Evolutionary conservation across 2,329 filamentous ascomycete species (phyloP), one percentile per base, ranked within the genome.

Genomic region (Neocucurbitaria cava): DNA sequence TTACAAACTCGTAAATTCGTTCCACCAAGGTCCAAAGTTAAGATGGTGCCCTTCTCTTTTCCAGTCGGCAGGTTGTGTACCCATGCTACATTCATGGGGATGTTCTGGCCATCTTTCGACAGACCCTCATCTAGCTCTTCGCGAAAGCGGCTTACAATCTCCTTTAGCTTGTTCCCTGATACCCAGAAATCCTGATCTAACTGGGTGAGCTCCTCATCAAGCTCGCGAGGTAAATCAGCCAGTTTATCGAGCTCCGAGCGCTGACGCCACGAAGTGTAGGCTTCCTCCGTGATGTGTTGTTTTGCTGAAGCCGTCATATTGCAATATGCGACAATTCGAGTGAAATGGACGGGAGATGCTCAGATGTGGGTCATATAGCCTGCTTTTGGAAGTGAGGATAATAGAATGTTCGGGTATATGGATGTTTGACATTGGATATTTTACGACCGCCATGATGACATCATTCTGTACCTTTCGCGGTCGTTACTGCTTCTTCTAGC

Each of bases 41-140:
- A 82, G 76, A 88, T 96, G 13, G 89, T 95, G 57, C 94, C 94
- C 8, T 87, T 90, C 77, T 97, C 94, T 63, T 93, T 78, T 62
- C 94, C 94, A 72, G 89, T 89, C 20, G 94, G 94, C 76, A 92
- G 92, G 42, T 86, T 86, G 87, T 96, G 92, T 60, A 96, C 92
- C 94, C 94, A 97, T 51, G 93, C 96, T 54, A 94, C 90, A 79
- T 97, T 97, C 94, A 98, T 97, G 56, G 94, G 93, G 26, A 66
- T 69, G 38, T 58, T 68, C 17, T 63, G 54, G n/a, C 52, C 31
- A 35, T 70, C 48, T 42, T 62, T 52, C 26, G 52, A 47, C 15
- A 59, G 41, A 28, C 67, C 67, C 47, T 68, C 63, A n/a, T 67
- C 58, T 2, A 71, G 56, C 43, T 71, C 67, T 46, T 66, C 57